Evolutionary conservation across 139 green algal genomes (phyloP).

Genomic region (Chlorella sorokiniana): DNA sequence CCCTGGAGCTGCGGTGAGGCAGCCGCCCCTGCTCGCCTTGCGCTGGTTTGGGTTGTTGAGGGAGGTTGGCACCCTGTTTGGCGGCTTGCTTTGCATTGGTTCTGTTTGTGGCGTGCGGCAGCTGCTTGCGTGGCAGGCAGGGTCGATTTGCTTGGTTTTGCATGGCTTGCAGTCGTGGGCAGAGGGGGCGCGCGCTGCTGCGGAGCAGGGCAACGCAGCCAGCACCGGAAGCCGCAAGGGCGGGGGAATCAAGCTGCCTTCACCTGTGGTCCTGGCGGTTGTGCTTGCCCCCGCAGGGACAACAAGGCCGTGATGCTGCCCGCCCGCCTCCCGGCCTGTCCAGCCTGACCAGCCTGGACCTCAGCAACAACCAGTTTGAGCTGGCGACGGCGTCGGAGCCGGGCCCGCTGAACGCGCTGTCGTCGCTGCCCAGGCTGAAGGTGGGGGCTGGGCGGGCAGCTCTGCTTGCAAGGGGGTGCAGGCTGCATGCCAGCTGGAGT

Average conservation of each 20-base stretch:
- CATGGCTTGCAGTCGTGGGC: too few relatives aligned
- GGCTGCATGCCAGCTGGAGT: not conserved
- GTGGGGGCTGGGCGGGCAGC: not conserved
- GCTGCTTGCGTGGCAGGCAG: too few relatives aligned
- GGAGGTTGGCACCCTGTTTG: not conserved
- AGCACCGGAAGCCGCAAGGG: too few relatives aligned
- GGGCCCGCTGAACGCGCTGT: not conserved
- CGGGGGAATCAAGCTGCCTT: too few relatives aligned
- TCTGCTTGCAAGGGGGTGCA: not conserved
- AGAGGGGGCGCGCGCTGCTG: too few relatives aligned
- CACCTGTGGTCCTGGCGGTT: too few relatives aligned
- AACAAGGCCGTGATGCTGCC: constrained; percentile 10
- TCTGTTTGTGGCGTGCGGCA: too few relatives aligned
- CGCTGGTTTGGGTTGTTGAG: not conserved
- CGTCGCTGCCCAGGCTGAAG: constrained; percentile 23
- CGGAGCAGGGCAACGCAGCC: not conserved
- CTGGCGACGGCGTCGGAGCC: not conserved
- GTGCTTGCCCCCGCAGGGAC: too few relatives aligned
- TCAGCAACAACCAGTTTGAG: constrained; percentile 30
- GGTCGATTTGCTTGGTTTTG: too few relatives aligned
- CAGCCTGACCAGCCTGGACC: constrained; percentile 21
- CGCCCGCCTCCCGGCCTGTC: not conserved
- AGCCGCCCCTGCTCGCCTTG: too few relatives aligned
- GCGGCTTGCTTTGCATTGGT: too few relatives aligned
- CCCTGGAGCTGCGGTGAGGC: constrained; percentile 28